Evolutionary conservation across 2,329 filamentous ascomycete species (phyloP).

Genomic region (Penicillium brevicompactum): DNA sequence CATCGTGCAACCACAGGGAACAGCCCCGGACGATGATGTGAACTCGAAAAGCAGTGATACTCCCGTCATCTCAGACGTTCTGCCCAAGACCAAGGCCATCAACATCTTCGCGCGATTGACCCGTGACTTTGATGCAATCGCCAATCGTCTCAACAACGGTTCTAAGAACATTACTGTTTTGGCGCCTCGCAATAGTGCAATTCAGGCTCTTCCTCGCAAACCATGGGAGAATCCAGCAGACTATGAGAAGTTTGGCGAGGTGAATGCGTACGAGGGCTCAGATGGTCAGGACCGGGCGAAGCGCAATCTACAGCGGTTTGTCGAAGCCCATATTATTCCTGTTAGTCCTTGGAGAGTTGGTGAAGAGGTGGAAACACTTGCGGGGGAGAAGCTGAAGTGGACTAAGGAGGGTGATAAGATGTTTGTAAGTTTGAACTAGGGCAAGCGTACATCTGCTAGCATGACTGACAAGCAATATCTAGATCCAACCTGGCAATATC

Average conservation of each 20-base stretch:
- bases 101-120: slow-evolving; percentile 83
- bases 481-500: slow-evolving; percentile 71
- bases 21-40: slow-evolving; percentile 13
- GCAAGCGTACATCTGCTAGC: neutral
- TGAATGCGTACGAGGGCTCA: slow-evolving; percentile 71
- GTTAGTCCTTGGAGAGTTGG: slow-evolving; percentile 73
- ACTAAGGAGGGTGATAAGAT: slow-evolving; percentile 66
- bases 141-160: slow-evolving; percentile 67
- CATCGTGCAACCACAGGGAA: slow-evolving; percentile 25
- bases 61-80: slow-evolving; percentile 79
- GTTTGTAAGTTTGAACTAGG: slow-evolving; percentile 54
- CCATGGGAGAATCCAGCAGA: slow-evolving; percentile 71
- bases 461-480: slow-evolving; percentile 12
- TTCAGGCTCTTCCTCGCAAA: slow-evolving; percentile 77
- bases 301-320: slow-evolving; percentile 75
- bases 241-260: slow-evolving; percentile 65
- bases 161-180: slow-evolving; percentile 77
- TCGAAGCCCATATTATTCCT: slow-evolving; percentile 80
- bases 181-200: slow-evolving; percentile 80
- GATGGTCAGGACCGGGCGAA: slow-evolving; percentile 76
- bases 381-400: slow-evolving; percentile 80
- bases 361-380: slow-evolving; percentile 66
- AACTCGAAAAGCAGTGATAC: slow-evolving; percentile 31
- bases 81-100: slow-evolving; percentile 75
- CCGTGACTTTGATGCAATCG: slow-evolving; percentile 71